Evolutionary conservation across 768 basidiomycete genomes (phyloP).

Genomic region (Russula sp.): DNA sequence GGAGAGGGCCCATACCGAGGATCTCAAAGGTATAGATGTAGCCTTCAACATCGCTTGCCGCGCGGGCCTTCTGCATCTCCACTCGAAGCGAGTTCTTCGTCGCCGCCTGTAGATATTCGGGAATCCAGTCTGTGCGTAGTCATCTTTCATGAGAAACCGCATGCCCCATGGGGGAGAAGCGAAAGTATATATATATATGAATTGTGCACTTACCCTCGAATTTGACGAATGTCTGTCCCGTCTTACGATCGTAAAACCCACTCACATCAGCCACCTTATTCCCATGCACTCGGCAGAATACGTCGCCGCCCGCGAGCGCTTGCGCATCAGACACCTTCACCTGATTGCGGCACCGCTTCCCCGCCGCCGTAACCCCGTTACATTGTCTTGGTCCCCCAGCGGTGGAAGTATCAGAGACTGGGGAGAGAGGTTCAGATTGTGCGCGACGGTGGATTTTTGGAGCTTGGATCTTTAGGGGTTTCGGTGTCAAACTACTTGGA

Average conservation of each 20-base stretch:
- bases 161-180: not conserved
- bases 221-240: constrained; percentile 48
- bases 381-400: constrained; percentile 46
- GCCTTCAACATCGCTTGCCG: constrained; percentile 59
- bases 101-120: constrained; percentile 55
- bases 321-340: constrained; percentile 46
- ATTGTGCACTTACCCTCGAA: constrained; percentile 47
- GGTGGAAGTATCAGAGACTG: constrained; percentile 27
- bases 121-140: constrained; percentile 60
- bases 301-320: constrained; percentile 38
- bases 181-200: not conserved
- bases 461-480: constrained; percentile 11
- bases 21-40: constrained; percentile 86
- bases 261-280: constrained; percentile 50
- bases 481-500: constrained; percentile 16
- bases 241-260: constrained; percentile 57
- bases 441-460: constrained; percentile 16
- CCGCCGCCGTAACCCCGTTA: constrained; percentile 60
- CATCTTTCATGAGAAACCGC: not conserved
- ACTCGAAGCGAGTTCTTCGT: constrained; percentile 56
- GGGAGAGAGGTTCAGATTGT: constrained; percentile 30
- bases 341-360: constrained; percentile 51
- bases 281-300: constrained; percentile 64
- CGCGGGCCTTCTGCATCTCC: constrained; percentile 54
- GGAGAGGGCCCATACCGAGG: constrained; percentile 46